Conservation (phyloP, 768 basidiomycete species). For the Tricholoma hemisulphureum region DNA sequence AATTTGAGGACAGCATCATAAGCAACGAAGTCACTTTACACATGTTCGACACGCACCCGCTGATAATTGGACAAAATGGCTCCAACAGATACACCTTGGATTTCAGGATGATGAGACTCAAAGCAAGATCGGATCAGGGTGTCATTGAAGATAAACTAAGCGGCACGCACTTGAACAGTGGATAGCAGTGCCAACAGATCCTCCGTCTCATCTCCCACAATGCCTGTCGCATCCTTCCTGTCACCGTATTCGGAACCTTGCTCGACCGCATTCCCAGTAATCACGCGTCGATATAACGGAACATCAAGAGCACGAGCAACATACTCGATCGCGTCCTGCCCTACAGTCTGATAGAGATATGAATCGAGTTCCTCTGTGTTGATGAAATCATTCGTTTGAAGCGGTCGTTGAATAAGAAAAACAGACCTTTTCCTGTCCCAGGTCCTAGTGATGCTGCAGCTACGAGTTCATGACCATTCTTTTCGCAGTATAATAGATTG, state of each 20-base stretch:
- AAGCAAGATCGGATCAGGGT: conserved; percentile 7
- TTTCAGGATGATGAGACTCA: conserved; percentile 74
- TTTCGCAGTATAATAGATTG: conserved; percentile 85
- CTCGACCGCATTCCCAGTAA: conserved; percentile 77
- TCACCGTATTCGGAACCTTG: conserved; percentile 86
- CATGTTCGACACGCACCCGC: conserved; percentile 94
- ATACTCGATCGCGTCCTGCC: conserved; percentile 86
- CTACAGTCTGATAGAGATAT: conserved; percentile 98
- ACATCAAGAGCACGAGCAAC: conserved; percentile 84
- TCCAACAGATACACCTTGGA: conserved; percentile 88
- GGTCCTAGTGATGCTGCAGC: conserved; percentile 90
- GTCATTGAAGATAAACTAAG: background rate
- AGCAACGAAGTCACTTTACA: conserved; percentile 48
- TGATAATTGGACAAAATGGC: conserved; percentile 98
- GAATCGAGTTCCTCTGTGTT: conserved; percentile 95
- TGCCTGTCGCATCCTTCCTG: conserved; percentile 46
- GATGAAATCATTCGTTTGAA: conserved; percentile 21
- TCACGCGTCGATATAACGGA: conserved; percentile 81
- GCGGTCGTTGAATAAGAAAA: conserved; percentile 13
- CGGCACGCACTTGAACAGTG: conserved; percentile 65
- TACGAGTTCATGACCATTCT: conserved; percentile 83
- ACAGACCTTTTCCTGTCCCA: conserved; percentile 75
- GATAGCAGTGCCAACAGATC: conserved; percentile 76
- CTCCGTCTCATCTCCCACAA: conserved; percentile 91
- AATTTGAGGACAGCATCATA: background rate